Conservation (phyloP, 257 asterid species). For the Pogostemon cablin region DNA sequence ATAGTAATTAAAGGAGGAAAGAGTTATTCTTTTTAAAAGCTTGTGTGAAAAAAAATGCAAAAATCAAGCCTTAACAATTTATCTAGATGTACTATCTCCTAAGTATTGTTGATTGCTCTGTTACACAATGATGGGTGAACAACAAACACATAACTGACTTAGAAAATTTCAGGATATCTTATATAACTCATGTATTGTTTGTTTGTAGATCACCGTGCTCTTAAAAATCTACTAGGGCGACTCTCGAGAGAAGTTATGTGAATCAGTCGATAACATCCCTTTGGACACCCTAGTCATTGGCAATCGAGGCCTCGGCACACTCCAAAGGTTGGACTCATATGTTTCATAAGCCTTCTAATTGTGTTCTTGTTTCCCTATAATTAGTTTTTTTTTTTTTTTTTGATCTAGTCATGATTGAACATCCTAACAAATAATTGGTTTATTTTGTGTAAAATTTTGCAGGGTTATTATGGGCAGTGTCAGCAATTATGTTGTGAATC, state of each 20-base stretch:
- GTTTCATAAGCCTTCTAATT: background rate
- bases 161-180: too few relatives aligned
- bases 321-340: slow-evolving; percentile 61
- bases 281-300: slow-evolving; percentile 76
- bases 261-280: slow-evolving; percentile 64
- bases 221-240: slow-evolving; percentile 90
- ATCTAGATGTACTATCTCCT: too few relatives aligned
- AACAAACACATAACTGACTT: too few relatives aligned
- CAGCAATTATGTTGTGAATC: slow-evolving; percentile 80
- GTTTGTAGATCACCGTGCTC: slow-evolving; percentile 59
- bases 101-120: too few relatives aligned
- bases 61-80: too few relatives aligned
- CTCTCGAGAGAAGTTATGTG: slow-evolving; percentile 85
- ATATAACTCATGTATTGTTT: too few relatives aligned
- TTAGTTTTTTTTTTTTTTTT: too few relatives aligned
- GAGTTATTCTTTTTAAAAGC: too few relatives aligned
- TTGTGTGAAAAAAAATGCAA: too few relatives aligned
- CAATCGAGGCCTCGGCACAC: slow-evolving; percentile 86
- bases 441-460: slow-evolving; percentile 32
- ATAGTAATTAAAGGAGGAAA: too few relatives aligned
- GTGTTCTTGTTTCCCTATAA: too few relatives aligned
- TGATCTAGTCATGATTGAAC: background rate
- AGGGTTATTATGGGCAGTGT: slow-evolving; percentile 97
- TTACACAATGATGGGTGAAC: too few relatives aligned
- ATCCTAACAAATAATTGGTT: background rate